Evolutionary conservation across 2,329 filamentous ascomycete species (phyloP).

Genomic region (Sporothrix luriei): DNA sequence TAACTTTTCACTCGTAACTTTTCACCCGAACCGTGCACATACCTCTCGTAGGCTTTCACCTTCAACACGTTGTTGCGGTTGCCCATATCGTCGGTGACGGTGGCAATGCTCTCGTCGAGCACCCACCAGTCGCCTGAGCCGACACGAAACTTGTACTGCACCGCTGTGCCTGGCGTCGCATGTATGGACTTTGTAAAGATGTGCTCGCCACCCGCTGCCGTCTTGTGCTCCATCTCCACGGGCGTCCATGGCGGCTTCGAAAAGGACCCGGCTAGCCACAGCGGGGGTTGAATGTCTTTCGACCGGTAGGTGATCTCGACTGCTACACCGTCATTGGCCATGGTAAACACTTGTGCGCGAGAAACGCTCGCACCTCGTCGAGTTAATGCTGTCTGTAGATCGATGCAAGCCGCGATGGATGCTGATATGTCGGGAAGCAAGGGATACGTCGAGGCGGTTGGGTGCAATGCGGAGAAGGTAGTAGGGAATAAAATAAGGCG

Average conservation of each 20-base stretch:
- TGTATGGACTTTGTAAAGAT: slow-evolving; percentile 61
- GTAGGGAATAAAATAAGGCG: background rate
- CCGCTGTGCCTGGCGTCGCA: slow-evolving; percentile 58
- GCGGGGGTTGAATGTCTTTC: slow-evolving; percentile 63
- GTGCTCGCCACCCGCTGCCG: slow-evolving; percentile 56
- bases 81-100: slow-evolving; percentile 51
- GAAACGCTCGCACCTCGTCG: background rate
- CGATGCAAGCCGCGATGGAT: background rate
- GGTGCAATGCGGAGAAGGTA: slow-evolving; percentile 15
- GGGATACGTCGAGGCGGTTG: slow-evolving; percentile 14
- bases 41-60: slow-evolving; percentile 38
- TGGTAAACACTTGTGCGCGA: slow-evolving; percentile 34
- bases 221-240: slow-evolving; percentile 63
- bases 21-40: background rate
- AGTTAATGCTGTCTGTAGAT: background rate
- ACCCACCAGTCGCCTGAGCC: slow-evolving; percentile 71
- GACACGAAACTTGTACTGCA: slow-evolving; percentile 75
- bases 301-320: slow-evolving; percentile 64
- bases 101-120: slow-evolving; percentile 63
- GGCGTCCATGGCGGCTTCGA: slow-evolving; percentile 67
- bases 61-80: slow-evolving; percentile 54
- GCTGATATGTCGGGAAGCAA: slow-evolving; percentile 20
- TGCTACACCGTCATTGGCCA: slow-evolving; percentile 46
- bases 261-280: slow-evolving; percentile 72
- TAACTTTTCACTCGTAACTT: too few relatives aligned